Evolutionary conservation across 306 rosid species (phyloP).

Genomic region (Astragalus glycyphyllos): DNA sequence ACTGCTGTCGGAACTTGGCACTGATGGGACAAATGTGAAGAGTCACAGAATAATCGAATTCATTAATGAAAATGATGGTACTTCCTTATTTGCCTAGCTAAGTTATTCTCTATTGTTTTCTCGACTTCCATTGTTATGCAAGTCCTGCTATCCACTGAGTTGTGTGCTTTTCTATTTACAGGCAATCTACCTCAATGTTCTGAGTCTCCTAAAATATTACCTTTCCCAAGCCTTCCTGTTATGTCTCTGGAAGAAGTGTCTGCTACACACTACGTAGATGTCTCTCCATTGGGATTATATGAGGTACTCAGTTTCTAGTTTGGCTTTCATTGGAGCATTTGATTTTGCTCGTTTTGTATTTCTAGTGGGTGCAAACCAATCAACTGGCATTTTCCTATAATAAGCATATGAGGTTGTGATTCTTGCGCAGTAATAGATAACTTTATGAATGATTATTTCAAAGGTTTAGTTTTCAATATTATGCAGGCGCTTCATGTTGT

Average conservation of each 20-base stretch:
- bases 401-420: neutral
- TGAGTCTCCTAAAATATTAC: too few species aligned
- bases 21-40: slow-evolving; percentile 61
- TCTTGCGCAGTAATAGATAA: neutral
- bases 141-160: slow-evolving; percentile 42
- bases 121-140: slow-evolving; percentile 16
- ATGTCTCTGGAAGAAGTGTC: too few species aligned
- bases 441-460: too few species aligned
- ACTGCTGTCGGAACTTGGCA: slow-evolving; percentile 83
- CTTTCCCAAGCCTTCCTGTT: too few species aligned
- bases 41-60: slow-evolving; percentile 62
- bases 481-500: neutral
- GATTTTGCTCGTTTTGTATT: neutral
- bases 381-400: slow-evolving; percentile 15
- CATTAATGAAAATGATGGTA: slow-evolving; percentile 39
- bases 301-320: slow-evolving; percentile 62
- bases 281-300: slow-evolving; percentile 87
- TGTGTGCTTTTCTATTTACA: neutral
- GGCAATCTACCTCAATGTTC: too few species aligned
- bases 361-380: slow-evolving; percentile 9
- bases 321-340: slow-evolving; percentile 14
- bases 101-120: neutral
- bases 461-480: neutral
- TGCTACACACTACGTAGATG: slow-evolving; percentile 61
- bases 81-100: slow-evolving; percentile 30